Conservation (phyloP, 768 basidiomycete genomes). For the Suillus paluster region DNA sequence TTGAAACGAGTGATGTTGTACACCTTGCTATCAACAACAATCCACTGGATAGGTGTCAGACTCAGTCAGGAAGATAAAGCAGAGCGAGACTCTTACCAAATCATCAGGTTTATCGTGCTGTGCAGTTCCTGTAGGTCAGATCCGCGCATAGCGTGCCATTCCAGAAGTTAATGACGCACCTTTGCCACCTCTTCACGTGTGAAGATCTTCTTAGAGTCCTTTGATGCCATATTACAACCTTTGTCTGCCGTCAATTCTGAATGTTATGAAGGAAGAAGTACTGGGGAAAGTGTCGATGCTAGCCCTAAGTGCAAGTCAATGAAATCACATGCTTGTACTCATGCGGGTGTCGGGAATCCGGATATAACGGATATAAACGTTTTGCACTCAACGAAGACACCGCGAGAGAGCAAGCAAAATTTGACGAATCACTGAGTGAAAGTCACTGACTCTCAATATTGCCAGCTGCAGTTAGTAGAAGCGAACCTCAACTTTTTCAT, state of each 20-base stretch:
- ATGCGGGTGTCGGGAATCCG: not conserved
- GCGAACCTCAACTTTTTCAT: not conserved
- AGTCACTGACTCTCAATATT: not conserved
- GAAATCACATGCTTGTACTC: slow-evolving; percentile 1
- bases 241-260: not conserved
- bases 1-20: slow-evolving; percentile 83
- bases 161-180: slow-evolving; percentile 47
- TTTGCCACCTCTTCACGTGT: slow-evolving; percentile 75
- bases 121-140: not conserved
- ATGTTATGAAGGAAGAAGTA: not conserved
- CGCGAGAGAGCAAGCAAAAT: not conserved
- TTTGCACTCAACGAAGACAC: not conserved
- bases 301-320: not conserved
- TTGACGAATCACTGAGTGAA: not conserved
- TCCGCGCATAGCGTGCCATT: not conserved
- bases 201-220: slow-evolving; percentile 42
- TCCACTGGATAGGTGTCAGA: slow-evolving; percentile 55
- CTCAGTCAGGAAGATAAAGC: slow-evolving; percentile 1
- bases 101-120: slow-evolving; percentile 84
- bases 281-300: not conserved
- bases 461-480: not conserved
- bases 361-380: not conserved
- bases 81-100: slow-evolving; percentile 47
- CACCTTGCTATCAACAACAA: slow-evolving; percentile 83
- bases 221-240: not conserved